phyloP scores from a whole-genome alignment of 106 monocot species.

The Iris macrosiphon region DNA sequence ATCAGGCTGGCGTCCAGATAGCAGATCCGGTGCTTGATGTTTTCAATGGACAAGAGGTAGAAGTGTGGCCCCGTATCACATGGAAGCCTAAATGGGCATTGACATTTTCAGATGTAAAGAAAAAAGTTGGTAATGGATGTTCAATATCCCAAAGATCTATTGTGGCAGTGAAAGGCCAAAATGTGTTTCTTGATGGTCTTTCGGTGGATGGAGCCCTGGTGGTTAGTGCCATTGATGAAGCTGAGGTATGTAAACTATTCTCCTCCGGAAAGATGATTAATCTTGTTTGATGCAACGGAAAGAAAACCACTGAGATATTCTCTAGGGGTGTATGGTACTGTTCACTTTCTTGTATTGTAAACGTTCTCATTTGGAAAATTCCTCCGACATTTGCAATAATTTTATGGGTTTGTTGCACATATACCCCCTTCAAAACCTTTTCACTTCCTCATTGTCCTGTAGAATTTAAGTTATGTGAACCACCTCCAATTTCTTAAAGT shows the following conservation, averaged over 20 bases:
- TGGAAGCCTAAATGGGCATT: slow-evolving; percentile 83
- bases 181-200: slow-evolving; percentile 35
- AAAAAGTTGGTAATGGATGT: slow-evolving; percentile 35
- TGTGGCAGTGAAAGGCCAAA: slow-evolving; percentile 35
- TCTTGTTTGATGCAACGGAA: no score
- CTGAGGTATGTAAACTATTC: slow-evolving; percentile 38
- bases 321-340: no score
- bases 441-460: no score
- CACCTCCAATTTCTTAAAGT: no score
- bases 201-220: slow-evolving; percentile 56
- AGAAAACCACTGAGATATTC: no score
- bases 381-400: no score
- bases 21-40: slow-evolving; percentile 48
- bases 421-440: no score
- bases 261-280: no score
- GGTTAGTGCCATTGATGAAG: slow-evolving; percentile 39
- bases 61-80: slow-evolving; percentile 86
- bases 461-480: no score
- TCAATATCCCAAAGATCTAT: slow-evolving; percentile 52
- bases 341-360: no score
- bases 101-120: slow-evolving; percentile 45
- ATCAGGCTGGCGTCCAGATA: slow-evolving; percentile 70
- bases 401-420: no score
- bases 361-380: no score
- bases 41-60: slow-evolving; percentile 94